phyloP scores from a whole-genome alignment of 495 filamentous ascomycete species.

The Xylaria castorea region DNA sequence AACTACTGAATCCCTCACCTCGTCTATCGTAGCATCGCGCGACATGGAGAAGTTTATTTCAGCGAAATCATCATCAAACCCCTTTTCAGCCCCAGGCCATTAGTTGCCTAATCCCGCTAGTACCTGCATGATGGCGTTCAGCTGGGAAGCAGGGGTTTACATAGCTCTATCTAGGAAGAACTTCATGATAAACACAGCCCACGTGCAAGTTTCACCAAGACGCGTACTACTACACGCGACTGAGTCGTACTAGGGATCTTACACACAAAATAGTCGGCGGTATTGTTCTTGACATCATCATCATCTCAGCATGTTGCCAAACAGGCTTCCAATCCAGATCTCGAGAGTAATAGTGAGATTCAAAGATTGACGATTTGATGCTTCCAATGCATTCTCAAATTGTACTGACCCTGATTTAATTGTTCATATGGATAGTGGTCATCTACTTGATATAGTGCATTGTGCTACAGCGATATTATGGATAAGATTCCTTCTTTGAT shows the following conservation, averaged over 20 bases:
- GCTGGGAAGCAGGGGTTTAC: constrained; percentile 13
- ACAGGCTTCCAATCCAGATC: too few species aligned
- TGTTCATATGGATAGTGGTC: neutral
- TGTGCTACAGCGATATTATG: neutral
- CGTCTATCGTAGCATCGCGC: neutral
- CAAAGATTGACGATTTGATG: neutral
- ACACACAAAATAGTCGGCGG: neutral
- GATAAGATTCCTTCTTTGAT: neutral
- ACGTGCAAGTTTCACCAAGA: neutral
- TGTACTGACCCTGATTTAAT: neutral
- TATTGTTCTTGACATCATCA: neutral
- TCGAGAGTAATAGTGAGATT: neutral
- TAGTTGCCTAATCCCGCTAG: constrained; percentile 66
- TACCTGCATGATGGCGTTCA: constrained; percentile 52
- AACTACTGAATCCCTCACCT: neutral
- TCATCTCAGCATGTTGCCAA: too few species aligned
- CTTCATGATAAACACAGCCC: neutral
- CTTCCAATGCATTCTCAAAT: neutral
- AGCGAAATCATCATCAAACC: constrained; percentile 52
- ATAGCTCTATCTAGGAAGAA: neutral
- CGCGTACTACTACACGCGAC: neutral
- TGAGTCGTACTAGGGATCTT: neutral
- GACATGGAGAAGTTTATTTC: neutral
- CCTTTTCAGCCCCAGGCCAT: constrained; percentile 57
- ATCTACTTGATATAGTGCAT: neutral